phyloP scores from a whole-genome alignment of 2,329 filamentous ascomycete species.

The Stromatinia cepivora region DNA sequence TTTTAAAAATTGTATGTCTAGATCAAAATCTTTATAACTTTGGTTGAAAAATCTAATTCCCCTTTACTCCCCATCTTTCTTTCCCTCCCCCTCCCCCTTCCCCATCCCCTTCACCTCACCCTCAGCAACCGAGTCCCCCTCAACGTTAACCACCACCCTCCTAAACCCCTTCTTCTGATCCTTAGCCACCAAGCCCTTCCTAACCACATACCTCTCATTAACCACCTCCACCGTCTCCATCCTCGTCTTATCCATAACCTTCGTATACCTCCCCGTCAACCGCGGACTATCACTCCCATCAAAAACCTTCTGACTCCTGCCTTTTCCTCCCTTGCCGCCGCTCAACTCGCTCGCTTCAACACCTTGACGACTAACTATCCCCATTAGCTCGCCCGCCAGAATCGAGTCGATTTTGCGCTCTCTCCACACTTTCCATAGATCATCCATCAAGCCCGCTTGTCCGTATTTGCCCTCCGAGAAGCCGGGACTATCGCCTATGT shows the following conservation, averaged over 20 bases:
- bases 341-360: constrained; percentile 29
- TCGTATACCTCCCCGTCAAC: constrained; percentile 55
- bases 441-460: constrained; percentile 65
- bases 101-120: background rate
- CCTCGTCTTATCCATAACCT: constrained; percentile 53
- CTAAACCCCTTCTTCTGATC: constrained; percentile 22
- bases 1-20: background rate
- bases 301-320: constrained; percentile 46
- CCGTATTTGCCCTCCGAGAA: constrained; percentile 62
- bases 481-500: constrained; percentile 66
- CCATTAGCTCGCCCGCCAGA: constrained; percentile 71
- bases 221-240: constrained; percentile 54
- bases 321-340: constrained; percentile 42
- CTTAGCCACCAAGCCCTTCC: constrained; percentile 52
- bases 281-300: constrained; percentile 56
- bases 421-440: constrained; percentile 81
- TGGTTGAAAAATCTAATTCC: background rate
- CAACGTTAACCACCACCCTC: constrained; percentile 5
- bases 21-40: too few relatives aligned
- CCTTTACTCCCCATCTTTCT: background rate
- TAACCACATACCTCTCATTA: constrained; percentile 62
- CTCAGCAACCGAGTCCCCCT: background rate
- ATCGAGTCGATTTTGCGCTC: constrained; percentile 87
- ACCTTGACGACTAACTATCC: constrained; percentile 53
- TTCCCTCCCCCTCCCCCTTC: too few relatives aligned